Evolutionary conservation across 139 green algal genomes (phyloP).

Genomic region (Chlamydomonas eustigma): DNA sequence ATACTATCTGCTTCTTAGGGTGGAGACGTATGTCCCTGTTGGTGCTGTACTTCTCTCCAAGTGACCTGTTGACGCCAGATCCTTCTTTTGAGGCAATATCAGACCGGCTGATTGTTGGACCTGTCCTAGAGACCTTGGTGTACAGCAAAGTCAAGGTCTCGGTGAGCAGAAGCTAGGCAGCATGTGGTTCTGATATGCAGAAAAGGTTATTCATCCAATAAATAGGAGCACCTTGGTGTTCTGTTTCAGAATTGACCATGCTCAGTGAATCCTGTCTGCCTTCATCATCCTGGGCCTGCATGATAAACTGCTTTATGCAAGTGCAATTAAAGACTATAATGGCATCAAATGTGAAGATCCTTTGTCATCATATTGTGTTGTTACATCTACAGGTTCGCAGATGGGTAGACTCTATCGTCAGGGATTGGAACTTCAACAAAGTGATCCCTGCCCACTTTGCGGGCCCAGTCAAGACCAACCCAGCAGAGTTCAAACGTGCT

Average conservation of each 20-base stretch:
- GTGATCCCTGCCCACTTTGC: constrained; percentile 91
- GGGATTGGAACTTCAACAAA: constrained; percentile 75
- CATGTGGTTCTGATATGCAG: too few relatives aligned
- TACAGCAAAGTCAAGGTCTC: constrained; percentile 71
- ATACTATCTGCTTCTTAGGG: constrained; percentile 35
- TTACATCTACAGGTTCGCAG: constrained; percentile 16
- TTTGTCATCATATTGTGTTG: background rate
- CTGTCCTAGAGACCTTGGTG: constrained; percentile 86
- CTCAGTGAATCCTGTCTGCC: background rate
- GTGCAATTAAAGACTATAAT: background rate
- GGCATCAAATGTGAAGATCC: background rate
- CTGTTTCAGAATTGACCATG: too few relatives aligned
- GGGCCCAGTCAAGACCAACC: constrained; percentile 59
- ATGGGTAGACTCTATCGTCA: constrained; percentile 79
- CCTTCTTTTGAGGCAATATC: constrained; percentile 65
- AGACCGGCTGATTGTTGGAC: constrained; percentile 74
- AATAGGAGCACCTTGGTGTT: too few relatives aligned
- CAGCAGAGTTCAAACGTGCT: constrained; percentile 39
- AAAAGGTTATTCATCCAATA: too few relatives aligned
- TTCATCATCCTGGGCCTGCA: background rate
- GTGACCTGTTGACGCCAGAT: constrained; percentile 64
- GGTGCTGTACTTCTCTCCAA: constrained; percentile 84
- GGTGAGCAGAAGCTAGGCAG: constrained; percentile 6
- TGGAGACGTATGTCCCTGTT: constrained; percentile 90
- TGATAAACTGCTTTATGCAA: background rate